A percentile compares a stretch with the other conserved stretches of the same genome.
phyloP scores from a whole-genome alignment of 2,329 filamentous ascomycete species.

The Curvularia sp. region DNA sequence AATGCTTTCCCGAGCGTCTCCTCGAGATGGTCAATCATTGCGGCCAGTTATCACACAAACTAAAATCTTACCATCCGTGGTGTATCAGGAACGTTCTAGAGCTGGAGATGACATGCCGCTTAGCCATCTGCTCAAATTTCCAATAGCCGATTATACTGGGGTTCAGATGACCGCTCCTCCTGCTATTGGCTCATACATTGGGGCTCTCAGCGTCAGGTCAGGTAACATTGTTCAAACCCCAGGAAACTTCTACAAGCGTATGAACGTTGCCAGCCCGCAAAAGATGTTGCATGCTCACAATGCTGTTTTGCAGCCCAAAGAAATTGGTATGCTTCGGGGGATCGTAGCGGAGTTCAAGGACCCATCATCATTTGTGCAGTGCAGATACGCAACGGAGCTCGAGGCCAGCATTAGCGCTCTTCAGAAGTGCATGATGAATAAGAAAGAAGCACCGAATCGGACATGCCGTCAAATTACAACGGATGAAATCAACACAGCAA shows the following conservation, averaged over 20 bases:
- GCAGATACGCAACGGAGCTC: slow-evolving; percentile 52
- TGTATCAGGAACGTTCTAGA: slow-evolving; percentile 10
- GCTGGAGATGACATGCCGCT: slow-evolving; percentile 9
- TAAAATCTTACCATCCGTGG: not conserved
- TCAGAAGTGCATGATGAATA: not conserved
- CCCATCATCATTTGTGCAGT: slow-evolving; percentile 46
- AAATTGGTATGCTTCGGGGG: slow-evolving; percentile 20
- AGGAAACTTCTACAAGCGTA: not conserved
- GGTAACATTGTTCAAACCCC: not conserved
- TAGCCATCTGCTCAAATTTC: not conserved
- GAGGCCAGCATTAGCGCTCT: slow-evolving; percentile 47
- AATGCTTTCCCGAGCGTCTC: slow-evolving; percentile 29
- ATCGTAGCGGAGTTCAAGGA: slow-evolving; percentile 25
- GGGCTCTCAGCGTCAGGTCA: not conserved
- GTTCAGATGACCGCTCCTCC: not conserved
- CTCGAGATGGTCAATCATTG: not conserved
- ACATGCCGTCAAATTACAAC: slow-evolving; percentile 14
- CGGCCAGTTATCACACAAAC: not conserved
- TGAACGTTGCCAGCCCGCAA: not conserved
- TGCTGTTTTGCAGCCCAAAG: not conserved
- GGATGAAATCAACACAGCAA: slow-evolving; percentile 25
- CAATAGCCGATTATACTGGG: not conserved
- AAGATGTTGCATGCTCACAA: not conserved
- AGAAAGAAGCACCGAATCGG: not conserved
- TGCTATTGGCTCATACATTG: not conserved